Percentiles rank a stretch among this genome's conserved stretches.
These are phyloP conservation scores for Phytophthora multivora DNA, from an alignment of 352 stramenopile genomes.

Conservation along the genomic window DNA sequence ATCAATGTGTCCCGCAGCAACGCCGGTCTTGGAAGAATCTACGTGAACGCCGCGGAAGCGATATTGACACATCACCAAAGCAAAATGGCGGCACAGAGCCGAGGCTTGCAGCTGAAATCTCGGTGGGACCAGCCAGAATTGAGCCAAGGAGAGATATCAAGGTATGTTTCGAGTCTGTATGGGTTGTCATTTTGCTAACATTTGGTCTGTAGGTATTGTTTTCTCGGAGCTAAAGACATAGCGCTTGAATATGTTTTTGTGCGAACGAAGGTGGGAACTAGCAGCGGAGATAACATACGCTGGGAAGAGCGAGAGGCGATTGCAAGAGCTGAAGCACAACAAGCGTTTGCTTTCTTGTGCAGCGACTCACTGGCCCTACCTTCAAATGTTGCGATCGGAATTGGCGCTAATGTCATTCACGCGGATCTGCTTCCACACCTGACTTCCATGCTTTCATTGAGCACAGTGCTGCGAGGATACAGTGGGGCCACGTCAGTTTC, in stretches of 20 bases:
- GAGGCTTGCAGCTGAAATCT: constrained; percentile 5
- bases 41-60: constrained; percentile 11
- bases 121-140: constrained; percentile 15
- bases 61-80: constrained; percentile 23
- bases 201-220: constrained; percentile 20
- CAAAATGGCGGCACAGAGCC: constrained; percentile 15
- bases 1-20: constrained; percentile 23
- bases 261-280: constrained; percentile 7
- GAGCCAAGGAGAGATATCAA: constrained; percentile 2
- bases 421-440: constrained; percentile 27
- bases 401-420: constrained; percentile 25
- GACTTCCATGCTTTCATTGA: constrained; percentile 12
- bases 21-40: constrained; percentile 21
- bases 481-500: constrained; percentile 17
- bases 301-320: constrained; percentile 19
- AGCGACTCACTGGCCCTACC: background rate
- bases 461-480: constrained; percentile 13
- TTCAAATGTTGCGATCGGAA: constrained; percentile 13
- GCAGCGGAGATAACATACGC: background rate
- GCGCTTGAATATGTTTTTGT: constrained; percentile 25
- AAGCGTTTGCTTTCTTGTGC: constrained; percentile 19
- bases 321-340: constrained; percentile 11
- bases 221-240: constrained; percentile 19
- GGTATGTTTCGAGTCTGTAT: background rate
- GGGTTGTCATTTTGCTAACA: background rate